Evolutionary conservation across 1,284 basidiomycete species (phyloP).

Genomic region (Tilletia horrida): DNA sequence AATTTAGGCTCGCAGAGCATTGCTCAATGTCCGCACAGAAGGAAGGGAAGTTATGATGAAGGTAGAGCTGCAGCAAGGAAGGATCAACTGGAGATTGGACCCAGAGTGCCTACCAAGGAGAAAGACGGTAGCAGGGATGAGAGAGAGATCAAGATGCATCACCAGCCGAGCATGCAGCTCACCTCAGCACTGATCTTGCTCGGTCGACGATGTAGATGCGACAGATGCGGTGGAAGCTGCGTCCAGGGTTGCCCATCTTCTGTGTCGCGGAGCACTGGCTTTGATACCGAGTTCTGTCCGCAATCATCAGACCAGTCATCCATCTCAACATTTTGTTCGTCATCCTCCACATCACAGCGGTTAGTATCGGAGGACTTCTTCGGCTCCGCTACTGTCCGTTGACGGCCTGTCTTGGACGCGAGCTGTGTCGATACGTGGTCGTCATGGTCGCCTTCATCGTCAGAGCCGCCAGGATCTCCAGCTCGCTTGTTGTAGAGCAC

Average conservation of each 20-base stretch:
- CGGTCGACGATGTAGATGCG: slow-evolving; percentile 64
- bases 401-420: too few relatives aligned
- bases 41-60: slow-evolving; percentile 86
- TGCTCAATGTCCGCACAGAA: slow-evolving; percentile 78
- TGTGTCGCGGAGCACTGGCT: background rate
- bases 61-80: slow-evolving; percentile 79
- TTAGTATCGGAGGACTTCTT: too few relatives aligned
- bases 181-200: slow-evolving; percentile 67
- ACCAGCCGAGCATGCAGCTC: background rate
- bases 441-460: slow-evolving; percentile 22
- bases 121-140: background rate
- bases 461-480: slow-evolving; percentile 31
- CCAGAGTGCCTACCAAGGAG: slow-evolving; percentile 59
- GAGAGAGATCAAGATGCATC: slow-evolving; percentile 19
- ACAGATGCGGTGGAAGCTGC: slow-evolving; percentile 61
- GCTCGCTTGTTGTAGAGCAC: slow-evolving; percentile 90
- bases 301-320: too few relatives aligned
- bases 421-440: too few relatives aligned
- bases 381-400: too few relatives aligned
- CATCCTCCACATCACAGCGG: background rate
- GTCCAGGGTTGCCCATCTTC: background rate
- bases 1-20: slow-evolving; percentile 69
- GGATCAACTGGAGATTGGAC: slow-evolving; percentile 86
- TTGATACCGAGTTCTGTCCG: background rate
- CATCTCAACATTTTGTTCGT: background rate